Evolutionary conservation across 768 basidiomycete species (phyloP).

Genomic region (Termitomyces sp.): DNA sequence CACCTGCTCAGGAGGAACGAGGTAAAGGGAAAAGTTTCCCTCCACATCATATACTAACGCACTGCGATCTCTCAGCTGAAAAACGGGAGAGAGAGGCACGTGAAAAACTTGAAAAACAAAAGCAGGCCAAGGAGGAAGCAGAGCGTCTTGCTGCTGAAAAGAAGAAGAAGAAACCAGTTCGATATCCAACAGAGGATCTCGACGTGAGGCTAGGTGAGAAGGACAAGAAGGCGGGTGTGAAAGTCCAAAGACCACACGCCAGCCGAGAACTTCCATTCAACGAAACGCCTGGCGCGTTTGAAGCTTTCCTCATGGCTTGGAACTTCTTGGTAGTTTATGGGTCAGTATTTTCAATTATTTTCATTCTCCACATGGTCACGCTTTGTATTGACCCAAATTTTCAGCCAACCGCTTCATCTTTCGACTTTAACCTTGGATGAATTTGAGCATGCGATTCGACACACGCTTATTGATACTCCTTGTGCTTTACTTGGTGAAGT

Average conservation of each 20-base stretch:
- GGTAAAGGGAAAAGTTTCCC: constrained; percentile 36
- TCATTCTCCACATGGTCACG: constrained; percentile 1
- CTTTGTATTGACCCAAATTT: constrained; percentile 5
- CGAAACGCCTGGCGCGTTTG: constrained; percentile 61
- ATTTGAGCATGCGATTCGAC: constrained; percentile 82
- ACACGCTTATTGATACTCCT: constrained; percentile 62
- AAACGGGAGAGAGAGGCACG: constrained; percentile 68
- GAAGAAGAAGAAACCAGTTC: constrained; percentile 86
- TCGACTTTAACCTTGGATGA: constrained; percentile 93
- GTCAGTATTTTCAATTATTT: constrained; percentile 41
- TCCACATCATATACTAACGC: constrained; percentile 18
- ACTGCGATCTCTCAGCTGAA: constrained; percentile 38
- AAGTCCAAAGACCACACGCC: constrained; percentile 61
- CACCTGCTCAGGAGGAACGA: constrained; percentile 70
- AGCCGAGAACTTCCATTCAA: constrained; percentile 71
- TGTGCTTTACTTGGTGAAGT: constrained; percentile 84
- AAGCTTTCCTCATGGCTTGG: constrained; percentile 88
- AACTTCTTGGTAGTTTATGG: constrained; percentile 93
- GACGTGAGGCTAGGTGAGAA: constrained; percentile 78
- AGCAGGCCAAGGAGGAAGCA: constrained; percentile 64
- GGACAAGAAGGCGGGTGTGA: constrained; percentile 78
- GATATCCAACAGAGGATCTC: constrained; percentile 92
- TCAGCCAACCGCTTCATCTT: constrained; percentile 81
- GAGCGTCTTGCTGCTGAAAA: constrained; percentile 72
- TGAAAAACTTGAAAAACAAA: constrained; percentile 66